Conservation (phyloP, 164 flowering plant genomes). For the Liriodendron chinense region DNA sequence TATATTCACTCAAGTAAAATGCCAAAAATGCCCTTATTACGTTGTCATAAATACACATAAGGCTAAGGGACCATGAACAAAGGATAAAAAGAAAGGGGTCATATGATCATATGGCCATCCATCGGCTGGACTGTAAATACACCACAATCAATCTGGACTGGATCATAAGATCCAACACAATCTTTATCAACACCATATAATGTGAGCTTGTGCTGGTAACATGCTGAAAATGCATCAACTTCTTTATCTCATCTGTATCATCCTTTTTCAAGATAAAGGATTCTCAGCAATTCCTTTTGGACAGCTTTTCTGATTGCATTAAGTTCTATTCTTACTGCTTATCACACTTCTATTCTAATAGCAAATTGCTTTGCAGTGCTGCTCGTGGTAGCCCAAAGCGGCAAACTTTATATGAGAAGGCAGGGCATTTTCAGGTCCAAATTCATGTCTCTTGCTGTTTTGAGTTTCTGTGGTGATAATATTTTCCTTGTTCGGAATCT, state of each 20-base stretch:
- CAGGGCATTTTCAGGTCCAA: conserved; percentile 80
- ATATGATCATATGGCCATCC: no score
- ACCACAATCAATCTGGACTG: no score
- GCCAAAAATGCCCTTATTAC: no score
- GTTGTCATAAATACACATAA: no score
- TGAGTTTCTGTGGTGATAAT: neutral
- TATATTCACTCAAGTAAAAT: no score
- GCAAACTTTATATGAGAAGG: conserved; percentile 54
- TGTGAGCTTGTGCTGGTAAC: neutral
- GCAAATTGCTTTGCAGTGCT: conserved; percentile 44
- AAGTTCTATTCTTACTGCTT: neutral
- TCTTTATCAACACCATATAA: no score
- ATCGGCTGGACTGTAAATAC: no score
- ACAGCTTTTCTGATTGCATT: neutral
- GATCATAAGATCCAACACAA: no score
- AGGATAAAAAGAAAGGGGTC: no score
- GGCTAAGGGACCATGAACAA: no score
- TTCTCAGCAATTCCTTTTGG: neutral
- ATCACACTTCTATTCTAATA: neutral
- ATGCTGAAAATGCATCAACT: neutral
- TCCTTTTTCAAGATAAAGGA: neutral
- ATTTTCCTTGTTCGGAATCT: neutral
- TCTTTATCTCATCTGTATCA: neutral
- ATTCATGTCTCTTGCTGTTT: neutral
- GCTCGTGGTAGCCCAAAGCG: conserved; percentile 96